Conservation (phyloP, 805 yeast genomes). For the Kuraishia ogatae region DNA sequence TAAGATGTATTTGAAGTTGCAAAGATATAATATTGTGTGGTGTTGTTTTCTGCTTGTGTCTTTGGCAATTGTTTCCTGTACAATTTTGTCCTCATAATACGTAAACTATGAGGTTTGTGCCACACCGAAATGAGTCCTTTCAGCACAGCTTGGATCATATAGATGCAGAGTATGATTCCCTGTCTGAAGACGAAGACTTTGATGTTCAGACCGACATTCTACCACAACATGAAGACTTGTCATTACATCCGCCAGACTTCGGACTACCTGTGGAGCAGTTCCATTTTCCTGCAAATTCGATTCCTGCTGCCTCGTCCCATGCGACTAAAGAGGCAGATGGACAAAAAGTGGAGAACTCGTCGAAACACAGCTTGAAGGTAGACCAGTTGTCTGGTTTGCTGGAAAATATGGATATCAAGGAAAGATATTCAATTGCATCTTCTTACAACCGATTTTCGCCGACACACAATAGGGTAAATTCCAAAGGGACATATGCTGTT, state of each 20-base stretch:
- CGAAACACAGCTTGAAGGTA: neutral
- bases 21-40: no score
- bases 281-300: neutral
- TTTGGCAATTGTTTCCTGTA: neutral
- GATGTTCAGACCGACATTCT: constrained; percentile 2
- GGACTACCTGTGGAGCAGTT: neutral
- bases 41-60: neutral
- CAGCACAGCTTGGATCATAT: constrained; percentile 14
- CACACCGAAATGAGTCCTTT: constrained; percentile 14
- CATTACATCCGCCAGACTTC: neutral
- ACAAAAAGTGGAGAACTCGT: neutral
- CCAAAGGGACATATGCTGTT: neutral
- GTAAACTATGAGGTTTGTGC: constrained; percentile 18
- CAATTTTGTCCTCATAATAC: neutral
- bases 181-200: constrained; percentile 11
- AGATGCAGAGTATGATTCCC: constrained; percentile 18
- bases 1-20: neutral
- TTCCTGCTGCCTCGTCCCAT: neutral
- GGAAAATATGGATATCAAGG: constrained; percentile 6
- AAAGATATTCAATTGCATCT: constrained; percentile 6
- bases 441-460: neutral
- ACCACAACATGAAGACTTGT: neutral
- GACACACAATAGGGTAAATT: constrained; percentile 5
- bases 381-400: constrained; percentile 5
- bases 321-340: neutral